Evolutionary conservation across 352 stramenopile genomes (phyloP).

Genomic region (Globisporangium emineosum): DNA sequence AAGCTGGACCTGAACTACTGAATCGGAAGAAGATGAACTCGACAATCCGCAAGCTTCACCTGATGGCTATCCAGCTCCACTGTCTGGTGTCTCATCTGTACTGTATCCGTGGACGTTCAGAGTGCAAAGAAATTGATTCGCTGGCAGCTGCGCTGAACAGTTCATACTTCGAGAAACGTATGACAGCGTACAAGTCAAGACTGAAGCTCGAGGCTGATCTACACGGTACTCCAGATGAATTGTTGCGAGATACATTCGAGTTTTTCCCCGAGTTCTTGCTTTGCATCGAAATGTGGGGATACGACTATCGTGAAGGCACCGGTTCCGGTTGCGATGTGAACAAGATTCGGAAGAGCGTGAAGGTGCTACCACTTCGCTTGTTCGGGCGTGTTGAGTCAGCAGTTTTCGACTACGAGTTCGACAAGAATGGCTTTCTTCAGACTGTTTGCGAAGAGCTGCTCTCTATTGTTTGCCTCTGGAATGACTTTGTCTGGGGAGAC

Average conservation of each 20-base stretch:
- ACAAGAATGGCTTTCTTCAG: constrained; percentile 52
- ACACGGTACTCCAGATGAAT: constrained; percentile 37
- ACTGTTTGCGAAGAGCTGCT: constrained; percentile 73
- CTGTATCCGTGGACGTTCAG: constrained; percentile 43
- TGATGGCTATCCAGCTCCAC: constrained; percentile 74
- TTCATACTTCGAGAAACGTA: constrained; percentile 70
- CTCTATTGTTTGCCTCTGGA: constrained; percentile 73
- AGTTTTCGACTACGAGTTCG: constrained; percentile 65
- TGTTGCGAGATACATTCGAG: constrained; percentile 69
- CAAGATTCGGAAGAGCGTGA: constrained; percentile 13
- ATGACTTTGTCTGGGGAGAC: constrained; percentile 75
- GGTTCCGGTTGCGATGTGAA: constrained; percentile 19
- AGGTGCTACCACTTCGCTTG: constrained; percentile 36
- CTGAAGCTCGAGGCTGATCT: constrained; percentile 61
- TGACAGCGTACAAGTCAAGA: constrained; percentile 69
- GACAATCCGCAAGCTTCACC: constrained; percentile 73
- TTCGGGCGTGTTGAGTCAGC: constrained; percentile 38
- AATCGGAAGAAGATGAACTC: constrained; percentile 84
- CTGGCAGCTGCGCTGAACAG: constrained; percentile 61
- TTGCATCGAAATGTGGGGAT: constrained; percentile 73
- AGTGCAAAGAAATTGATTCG: constrained; percentile 59
- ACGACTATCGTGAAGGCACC: constrained; percentile 52
- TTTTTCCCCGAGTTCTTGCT: constrained; percentile 76
- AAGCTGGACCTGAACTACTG: constrained; percentile 39
- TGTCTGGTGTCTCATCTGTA: constrained; percentile 69